Base-by-base conservation (phyloP, 208 protist genomes). In the Acanthamoeba quina region DNA sequence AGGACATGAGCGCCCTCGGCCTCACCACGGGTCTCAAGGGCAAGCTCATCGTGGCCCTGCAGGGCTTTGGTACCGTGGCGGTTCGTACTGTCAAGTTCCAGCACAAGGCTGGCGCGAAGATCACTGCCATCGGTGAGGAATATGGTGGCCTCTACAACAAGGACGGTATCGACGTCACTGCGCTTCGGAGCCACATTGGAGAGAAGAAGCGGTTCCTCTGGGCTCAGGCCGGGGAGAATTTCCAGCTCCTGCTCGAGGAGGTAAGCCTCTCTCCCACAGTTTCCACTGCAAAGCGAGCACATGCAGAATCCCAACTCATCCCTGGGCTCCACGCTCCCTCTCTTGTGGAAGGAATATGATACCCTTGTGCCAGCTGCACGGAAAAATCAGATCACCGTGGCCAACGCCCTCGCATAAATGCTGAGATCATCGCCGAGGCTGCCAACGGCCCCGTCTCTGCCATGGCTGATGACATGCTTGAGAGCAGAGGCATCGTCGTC, bases 361-460 rank as follows among this genome's bases (percentile, higher is more conserved):
- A 94, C 98, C 54, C 95, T 98, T 60, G 96, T 98, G 21, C 97
- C 97, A 29, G 97, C 98, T 54, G 97, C 97, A 24, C 56, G 97
- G 0, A 97, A 98, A 94, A 94, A 95, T 37, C 94, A 97, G 82
- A 98, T 98, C 64, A 94, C 95, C 95, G 93, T 70, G 56, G 78
- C 60, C 64, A 98, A 98, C 82, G 96, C 94, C 17, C n/a, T 72
- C 24, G 97, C 24, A 97, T 98, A 80, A 95, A 97, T 95, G 96
- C 96, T 56, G 98, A 98, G 94, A 80, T 97, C 56, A 96, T 98
- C 90, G 97, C 89, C 68, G 97, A 98, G 92, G 97, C 96, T 86
- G 98, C 98, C 66, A 98, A 98, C 94, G 97, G 98, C 70, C 98
- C 98, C 60, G 95, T 95, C 47, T 98, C 98, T 49, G 95, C 97